Evolutionary conservation across 306 rosid species (phyloP).

Genomic region (Vigna hirtella): DNA sequence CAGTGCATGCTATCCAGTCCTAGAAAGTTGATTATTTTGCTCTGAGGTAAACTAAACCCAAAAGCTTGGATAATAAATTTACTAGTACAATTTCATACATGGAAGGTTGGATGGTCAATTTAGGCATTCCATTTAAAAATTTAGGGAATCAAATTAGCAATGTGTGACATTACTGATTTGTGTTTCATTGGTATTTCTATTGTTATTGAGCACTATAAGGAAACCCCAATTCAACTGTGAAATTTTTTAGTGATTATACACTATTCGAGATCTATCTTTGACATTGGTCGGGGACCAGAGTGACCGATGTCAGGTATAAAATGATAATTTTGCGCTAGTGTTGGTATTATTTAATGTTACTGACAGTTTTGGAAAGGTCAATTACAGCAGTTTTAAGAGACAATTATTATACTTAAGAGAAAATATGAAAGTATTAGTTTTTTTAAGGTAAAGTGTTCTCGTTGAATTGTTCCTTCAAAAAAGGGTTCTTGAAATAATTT

Average conservation of each 20-base stretch:
- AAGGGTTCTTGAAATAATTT: neutral
- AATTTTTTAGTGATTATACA: neutral
- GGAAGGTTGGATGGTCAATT: neutral
- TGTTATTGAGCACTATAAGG: neutral
- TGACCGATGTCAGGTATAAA: neutral
- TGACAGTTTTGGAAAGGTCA: neutral
- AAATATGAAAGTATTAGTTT: neutral
- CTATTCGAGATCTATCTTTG: neutral
- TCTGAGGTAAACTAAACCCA: conserved; percentile 7
- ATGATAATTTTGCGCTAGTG: neutral
- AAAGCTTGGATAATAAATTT: neutral
- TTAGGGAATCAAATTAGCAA: conserved; percentile 1
- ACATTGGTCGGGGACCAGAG: neutral
- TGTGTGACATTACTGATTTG: neutral
- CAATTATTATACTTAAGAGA: neutral
- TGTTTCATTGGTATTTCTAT: neutral
- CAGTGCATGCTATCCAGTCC: neutral
- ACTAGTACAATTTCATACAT: neutral
- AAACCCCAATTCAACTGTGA: neutral
- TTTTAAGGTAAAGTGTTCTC: neutral
- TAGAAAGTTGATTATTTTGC: neutral
- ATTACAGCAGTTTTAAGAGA: neutral
- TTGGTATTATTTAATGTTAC: neutral
- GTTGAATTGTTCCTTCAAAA: neutral
- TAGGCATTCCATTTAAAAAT: neutral